Conservation (phyloP, 1,139 yeast genomes). For the Taphrina betulina region DNA sequence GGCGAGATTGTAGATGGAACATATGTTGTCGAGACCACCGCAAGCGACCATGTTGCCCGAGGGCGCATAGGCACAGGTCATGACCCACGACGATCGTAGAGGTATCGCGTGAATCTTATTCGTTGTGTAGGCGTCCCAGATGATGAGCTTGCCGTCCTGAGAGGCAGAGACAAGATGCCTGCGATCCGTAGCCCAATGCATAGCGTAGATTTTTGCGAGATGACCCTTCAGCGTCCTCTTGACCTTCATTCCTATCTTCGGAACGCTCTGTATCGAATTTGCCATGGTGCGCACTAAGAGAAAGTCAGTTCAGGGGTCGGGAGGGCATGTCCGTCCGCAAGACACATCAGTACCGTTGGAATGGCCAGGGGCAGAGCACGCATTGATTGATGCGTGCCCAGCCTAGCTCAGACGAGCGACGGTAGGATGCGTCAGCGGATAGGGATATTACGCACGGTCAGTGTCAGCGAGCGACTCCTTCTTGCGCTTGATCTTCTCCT, state of each 20-base stretch:
- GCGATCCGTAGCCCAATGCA: slow-evolving; percentile 68
- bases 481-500: slow-evolving; percentile 38
- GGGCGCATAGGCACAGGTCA: slow-evolving; percentile 72
- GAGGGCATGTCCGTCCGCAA: too few species aligned
- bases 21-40: slow-evolving; percentile 79
- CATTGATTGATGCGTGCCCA: too few species aligned
- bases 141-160: slow-evolving; percentile 80
- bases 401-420: too few species aligned
- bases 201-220: slow-evolving; percentile 65
- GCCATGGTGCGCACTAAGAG: slow-evolving; percentile 33
- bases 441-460: slow-evolving; percentile 38
- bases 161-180: slow-evolving; percentile 65
- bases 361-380: too few species aligned
- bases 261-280: slow-evolving; percentile 35
- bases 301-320: background rate
- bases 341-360: too few species aligned
- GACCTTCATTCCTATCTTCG: slow-evolving; percentile 36
- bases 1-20: slow-evolving; percentile 62
- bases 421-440: too few species aligned
- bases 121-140: slow-evolving; percentile 81
- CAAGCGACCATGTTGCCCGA: slow-evolving; percentile 65
- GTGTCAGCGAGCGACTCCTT: slow-evolving; percentile 38
- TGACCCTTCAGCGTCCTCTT: slow-evolving; percentile 57
- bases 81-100: slow-evolving; percentile 65
- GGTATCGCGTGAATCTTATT: slow-evolving; percentile 65